Evolutionary conservation across 2,329 filamentous ascomycete species (phyloP).

Genomic region (Curvularia sp.): DNA sequence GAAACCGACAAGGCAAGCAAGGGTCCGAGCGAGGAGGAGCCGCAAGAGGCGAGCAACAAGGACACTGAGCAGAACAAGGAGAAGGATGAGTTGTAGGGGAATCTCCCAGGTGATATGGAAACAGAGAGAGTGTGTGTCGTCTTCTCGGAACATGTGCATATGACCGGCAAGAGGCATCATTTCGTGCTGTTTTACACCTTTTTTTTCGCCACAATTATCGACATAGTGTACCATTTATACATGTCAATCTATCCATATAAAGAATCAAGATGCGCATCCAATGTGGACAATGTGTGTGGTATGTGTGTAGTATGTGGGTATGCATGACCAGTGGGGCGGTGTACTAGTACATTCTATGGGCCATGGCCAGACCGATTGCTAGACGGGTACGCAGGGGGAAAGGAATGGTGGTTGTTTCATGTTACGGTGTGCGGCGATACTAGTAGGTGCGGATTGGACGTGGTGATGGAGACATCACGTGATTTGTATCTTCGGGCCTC

Average conservation of each 20-base stretch:
- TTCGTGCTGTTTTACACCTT: not conserved
- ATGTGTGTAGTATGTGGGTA: not conserved
- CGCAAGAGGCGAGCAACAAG: constrained; percentile 46
- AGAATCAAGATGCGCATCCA: not conserved
- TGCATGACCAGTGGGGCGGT: not conserved
- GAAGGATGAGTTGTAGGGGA: constrained; percentile 23
- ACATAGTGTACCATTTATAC: not conserved
- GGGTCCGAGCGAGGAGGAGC: constrained; percentile 42
- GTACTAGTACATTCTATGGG: not conserved
- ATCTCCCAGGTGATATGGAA: constrained; percentile 10
- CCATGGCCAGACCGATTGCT: not conserved
- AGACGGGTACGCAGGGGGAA: not conserved
- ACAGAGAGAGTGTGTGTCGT: not conserved
- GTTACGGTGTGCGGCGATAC: not conserved
- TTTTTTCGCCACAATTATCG: not conserved
- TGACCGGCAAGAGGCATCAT: not conserved
- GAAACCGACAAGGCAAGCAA: constrained; percentile 37
- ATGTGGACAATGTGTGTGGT: not conserved
- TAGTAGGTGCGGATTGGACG: not conserved
- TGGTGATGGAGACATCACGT: not conserved
- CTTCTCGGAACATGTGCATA: not conserved
- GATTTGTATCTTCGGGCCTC: not conserved
- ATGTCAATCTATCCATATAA: not conserved
- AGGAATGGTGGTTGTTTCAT: not conserved
- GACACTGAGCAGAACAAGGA: constrained; percentile 14